Evolutionary conservation across 495 filamentous ascomycete species (phyloP).

Genomic region (Chlorociboria aeruginascens): DNA sequence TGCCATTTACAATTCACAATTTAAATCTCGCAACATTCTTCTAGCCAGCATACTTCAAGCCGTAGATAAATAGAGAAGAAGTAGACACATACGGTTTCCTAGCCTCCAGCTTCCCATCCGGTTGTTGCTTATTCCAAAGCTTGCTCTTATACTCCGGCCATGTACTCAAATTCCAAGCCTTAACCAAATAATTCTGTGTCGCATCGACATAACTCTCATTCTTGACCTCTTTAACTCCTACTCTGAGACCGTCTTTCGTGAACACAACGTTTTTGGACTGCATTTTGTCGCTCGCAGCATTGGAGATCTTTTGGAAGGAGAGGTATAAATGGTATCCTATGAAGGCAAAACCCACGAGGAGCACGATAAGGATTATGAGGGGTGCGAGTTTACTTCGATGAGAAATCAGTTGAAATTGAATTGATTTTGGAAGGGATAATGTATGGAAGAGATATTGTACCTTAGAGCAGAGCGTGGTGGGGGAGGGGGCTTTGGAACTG

Average conservation of each 20-base stretch:
- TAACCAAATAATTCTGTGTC: slow-evolving; percentile 72
- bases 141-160: slow-evolving; percentile 44
- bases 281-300: slow-evolving; percentile 60
- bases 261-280: slow-evolving; percentile 70
- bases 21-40: too few species aligned
- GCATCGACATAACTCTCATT: slow-evolving; percentile 71
- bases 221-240: slow-evolving; percentile 62
- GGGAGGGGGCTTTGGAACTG: slow-evolving; percentile 12
- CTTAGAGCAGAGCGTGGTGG: slow-evolving; percentile 16
- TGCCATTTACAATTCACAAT: neutral
- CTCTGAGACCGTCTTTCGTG: slow-evolving; percentile 73
- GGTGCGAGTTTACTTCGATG: slow-evolving; percentile 48
- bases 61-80: neutral
- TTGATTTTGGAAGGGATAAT: neutral
- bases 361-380: slow-evolving; percentile 56
- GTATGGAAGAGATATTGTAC: slow-evolving; percentile 4
- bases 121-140: slow-evolving; percentile 27
- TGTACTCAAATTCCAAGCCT: slow-evolving; percentile 60
- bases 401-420: neutral
- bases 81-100: slow-evolving; percentile 24
- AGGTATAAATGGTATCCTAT: slow-evolving; percentile 66
- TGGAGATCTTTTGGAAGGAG: slow-evolving; percentile 53
- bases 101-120: slow-evolving; percentile 21
- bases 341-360: slow-evolving; percentile 48
- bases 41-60: neutral